Conservation (phyloP, 805 yeast genomes). For the Metschnikowia corniflorae region DNA sequence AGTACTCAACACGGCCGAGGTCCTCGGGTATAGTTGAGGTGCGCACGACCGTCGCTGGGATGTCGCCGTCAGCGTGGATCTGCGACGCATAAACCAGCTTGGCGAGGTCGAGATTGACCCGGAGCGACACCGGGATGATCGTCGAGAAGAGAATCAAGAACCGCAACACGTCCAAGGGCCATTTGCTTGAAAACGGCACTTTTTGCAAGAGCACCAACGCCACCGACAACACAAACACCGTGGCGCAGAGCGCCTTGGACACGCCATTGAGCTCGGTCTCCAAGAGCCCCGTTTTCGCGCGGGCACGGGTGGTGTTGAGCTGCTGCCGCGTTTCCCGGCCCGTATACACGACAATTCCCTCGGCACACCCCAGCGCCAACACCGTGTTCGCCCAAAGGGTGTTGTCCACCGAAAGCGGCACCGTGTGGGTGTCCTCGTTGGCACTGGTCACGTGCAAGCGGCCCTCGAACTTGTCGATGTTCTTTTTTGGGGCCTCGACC, state of each 20-base stretch:
- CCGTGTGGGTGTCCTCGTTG: constrained; percentile 50
- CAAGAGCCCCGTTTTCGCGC: constrained; percentile 83
- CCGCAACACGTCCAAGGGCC: constrained; percentile 91
- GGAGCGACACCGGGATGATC: constrained; percentile 90
- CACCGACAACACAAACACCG: constrained; percentile 76
- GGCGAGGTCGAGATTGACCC: constrained; percentile 93
- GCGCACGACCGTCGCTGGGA: constrained; percentile 86
- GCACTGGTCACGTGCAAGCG: constrained; percentile 39
- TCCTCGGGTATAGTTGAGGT: constrained; percentile 98
- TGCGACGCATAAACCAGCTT: constrained; percentile 94
- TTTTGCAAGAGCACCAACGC: constrained; percentile 80
- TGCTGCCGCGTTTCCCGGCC: constrained; percentile 94
- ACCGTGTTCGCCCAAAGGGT: constrained; percentile 99
- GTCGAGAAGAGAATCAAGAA: constrained; percentile 90
- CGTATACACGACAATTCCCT: constrained; percentile 86
- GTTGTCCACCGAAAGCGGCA: constrained; percentile 79
- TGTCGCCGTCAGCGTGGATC: constrained; percentile 80
- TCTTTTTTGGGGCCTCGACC: constrained; percentile 81
- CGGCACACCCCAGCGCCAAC: constrained; percentile 86
- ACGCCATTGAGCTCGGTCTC: constrained; percentile 88
- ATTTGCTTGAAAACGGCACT: constrained; percentile 51
- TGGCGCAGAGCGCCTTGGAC: constrained; percentile 82
- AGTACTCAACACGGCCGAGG: constrained; percentile 89
- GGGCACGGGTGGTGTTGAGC: constrained; percentile 83
- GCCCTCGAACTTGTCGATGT: constrained; percentile 80